Base-by-base conservation (phyloP, 805 yeast genomes). In the Candida andamanensis region DNA sequence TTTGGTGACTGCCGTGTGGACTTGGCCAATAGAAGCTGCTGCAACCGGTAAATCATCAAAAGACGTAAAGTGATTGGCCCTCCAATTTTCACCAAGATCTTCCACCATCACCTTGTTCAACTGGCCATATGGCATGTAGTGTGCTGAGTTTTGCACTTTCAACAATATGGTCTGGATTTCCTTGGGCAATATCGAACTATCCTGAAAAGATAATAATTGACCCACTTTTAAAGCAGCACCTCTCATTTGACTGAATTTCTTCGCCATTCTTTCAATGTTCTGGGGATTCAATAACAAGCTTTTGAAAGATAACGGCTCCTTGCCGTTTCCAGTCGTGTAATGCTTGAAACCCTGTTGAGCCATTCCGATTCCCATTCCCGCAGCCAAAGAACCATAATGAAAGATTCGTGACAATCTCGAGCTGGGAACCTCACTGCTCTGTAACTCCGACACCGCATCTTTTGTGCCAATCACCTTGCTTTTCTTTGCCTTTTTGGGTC, bases 171-270 rank as follows among this genome's bases (percentile, higher is more conserved):
- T 75, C 47, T 86, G 94, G 36, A 92, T 74, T 48, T 89, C 96
- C 25, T 72, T 69, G 1, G 98, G 97, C 25, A 90, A 60, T 20
- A 90, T 76, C 18, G 84, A 71, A 39, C 81, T 78, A 54, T 90
- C 97, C 58, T 92, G 98, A 56, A 92, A 90, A 2, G 96, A 85
- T 57, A 92, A 63, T 82, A 92, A 76, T 60, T 92, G 98, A n/a
- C 98, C 98, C 35, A 92, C 74, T 52, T 92, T 92, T 51, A 92
- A 67, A 3, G 98, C 98, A 2, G 97, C 98, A n/a, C 98, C 98
- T 51, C 98, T 74, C 98, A 92, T 92, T 50, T 85, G 78, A 31
- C 92, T 76, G 46, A 92, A 77, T 54, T 86, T 87, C 46, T 76
- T 78, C 9, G 95, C 95, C 66, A 92, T 76, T 32, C 94, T 59